Conservation (phyloP, 2,329 filamentous ascomycete species). For the Colletotrichum liaoningense region DNA sequence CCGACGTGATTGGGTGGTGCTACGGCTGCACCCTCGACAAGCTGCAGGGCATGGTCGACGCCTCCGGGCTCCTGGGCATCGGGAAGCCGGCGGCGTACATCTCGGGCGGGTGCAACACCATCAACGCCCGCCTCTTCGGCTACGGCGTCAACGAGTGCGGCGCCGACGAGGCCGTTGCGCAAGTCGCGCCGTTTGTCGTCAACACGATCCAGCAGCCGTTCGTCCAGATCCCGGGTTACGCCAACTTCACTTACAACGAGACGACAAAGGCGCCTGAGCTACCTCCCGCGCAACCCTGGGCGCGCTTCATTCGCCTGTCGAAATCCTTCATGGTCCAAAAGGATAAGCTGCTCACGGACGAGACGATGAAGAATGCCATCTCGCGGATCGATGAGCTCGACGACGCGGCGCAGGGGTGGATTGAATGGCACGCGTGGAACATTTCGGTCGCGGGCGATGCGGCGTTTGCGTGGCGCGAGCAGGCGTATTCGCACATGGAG, state of each 20-base stretch:
- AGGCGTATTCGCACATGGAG: slow-evolving; percentile 35
- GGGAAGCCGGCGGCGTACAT: slow-evolving; percentile 28
- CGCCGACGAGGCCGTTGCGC: not conserved
- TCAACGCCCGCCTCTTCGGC: slow-evolving; percentile 32
- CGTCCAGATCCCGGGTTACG: not conserved
- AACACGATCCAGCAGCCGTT: not conserved
- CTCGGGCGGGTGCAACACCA: slow-evolving; percentile 31
- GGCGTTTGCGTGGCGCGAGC: slow-evolving; percentile 35
- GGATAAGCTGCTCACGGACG: not conserved
- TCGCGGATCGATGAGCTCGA: not conserved
- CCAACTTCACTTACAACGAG: not conserved
- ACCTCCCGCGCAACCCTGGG: not conserved
- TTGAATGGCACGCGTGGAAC: slow-evolving; percentile 36
- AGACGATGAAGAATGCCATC: not conserved
- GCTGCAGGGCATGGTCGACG: not conserved
- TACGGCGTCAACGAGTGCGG: slow-evolving; percentile 27
- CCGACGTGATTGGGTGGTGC: not conserved
- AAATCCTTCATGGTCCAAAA: not conserved
- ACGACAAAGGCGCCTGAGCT: not conserved
- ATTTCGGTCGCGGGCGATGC: slow-evolving; percentile 20
- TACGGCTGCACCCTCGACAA: not conserved
- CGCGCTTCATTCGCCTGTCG: not conserved
- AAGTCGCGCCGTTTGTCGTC: not conserved
- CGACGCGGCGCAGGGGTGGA: not conserved
- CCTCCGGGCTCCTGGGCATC: not conserved